phyloP scores from a whole-genome alignment of 148 eudicot species.

The Rhododendron molle region DNA sequence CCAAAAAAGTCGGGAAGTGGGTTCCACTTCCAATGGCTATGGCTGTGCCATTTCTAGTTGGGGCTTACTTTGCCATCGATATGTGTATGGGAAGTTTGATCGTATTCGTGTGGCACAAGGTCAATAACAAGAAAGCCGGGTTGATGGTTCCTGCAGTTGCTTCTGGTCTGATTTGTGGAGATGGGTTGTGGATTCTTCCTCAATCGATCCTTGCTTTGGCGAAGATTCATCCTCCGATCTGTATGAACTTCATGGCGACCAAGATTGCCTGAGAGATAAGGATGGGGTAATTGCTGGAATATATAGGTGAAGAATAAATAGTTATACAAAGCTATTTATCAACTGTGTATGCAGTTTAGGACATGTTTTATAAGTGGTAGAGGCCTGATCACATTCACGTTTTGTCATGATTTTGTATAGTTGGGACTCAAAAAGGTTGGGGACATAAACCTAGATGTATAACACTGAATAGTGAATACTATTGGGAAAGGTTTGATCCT shows the following conservation, averaged over 20 bases:
- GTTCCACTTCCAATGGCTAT: conserved; percentile 84
- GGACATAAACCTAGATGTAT: not conserved
- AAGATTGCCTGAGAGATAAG: conserved; percentile 14
- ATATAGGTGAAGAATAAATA: not conserved
- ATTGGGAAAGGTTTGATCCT: not conserved
- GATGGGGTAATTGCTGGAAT: not conserved
- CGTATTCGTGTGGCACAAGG: conserved; percentile 58
- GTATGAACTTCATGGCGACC: conserved; percentile 57
- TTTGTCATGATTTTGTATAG: not conserved
- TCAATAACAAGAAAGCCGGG: conserved; percentile 47
- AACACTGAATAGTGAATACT: not conserved
- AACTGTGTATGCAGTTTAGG: not conserved
- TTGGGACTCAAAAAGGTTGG: not conserved
- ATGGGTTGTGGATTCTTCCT: conserved; percentile 87
- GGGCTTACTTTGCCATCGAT: conserved; percentile 81
- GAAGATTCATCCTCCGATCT: conserved; percentile 67
- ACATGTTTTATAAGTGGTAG: not conserved
- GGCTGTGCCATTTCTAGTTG: conserved; percentile 92
- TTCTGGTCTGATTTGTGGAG: conserved; percentile 87
- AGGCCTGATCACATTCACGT: not conserved
- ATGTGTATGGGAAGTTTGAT: conserved; percentile 82
- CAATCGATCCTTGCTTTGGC: conserved; percentile 66
- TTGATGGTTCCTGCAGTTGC: conserved; percentile 87
- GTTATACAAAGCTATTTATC: not conserved
- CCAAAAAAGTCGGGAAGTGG: conserved; percentile 45